A percentile compares a stretch with the other conserved stretches of the same genome.
phyloP scores from a whole-genome alignment of 305 asterid genomes.

The Fraxinus floribunda region DNA sequence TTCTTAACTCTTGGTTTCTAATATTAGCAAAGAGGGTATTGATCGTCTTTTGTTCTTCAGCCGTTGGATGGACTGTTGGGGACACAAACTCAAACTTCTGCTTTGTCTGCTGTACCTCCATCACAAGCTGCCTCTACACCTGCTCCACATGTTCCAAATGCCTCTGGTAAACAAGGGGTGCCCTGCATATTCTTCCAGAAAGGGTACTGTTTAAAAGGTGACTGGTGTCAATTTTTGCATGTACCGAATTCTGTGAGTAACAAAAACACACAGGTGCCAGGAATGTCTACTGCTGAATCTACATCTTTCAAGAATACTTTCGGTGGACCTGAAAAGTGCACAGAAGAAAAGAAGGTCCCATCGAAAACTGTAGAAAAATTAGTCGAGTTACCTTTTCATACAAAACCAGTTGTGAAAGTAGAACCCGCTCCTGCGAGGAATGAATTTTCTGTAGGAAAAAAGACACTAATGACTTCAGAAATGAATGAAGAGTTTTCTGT shows the following conservation, averaged over 20 bases:
- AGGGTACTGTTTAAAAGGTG: conserved; percentile 74
- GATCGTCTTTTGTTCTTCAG: conserved; percentile 36
- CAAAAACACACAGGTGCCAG: conserved; percentile 45
- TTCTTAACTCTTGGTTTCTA: neutral
- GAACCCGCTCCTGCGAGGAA: conserved; percentile 35
- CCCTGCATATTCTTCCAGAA: conserved; percentile 79
- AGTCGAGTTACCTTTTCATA: conserved; percentile 28
- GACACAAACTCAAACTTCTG: conserved; percentile 46
- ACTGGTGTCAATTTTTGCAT: conserved; percentile 82
- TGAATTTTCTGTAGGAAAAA: conserved; percentile 34
- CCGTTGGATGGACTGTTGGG: conserved; percentile 80
- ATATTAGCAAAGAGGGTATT: neutral
- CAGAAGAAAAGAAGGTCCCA: conserved; percentile 42
- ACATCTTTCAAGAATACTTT: conserved; percentile 42
- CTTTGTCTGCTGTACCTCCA: conserved; percentile 44
- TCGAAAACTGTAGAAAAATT: conserved; percentile 39
- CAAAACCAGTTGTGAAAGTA: conserved; percentile 32
- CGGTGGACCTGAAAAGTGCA: conserved; percentile 47
- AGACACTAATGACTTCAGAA: conserved; percentile 32
- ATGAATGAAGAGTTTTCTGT: conserved; percentile 31
- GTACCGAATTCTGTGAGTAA: conserved; percentile 45
- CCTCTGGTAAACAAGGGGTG: conserved; percentile 54
- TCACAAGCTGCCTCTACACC: conserved; percentile 41
- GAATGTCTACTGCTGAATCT: conserved; percentile 43
- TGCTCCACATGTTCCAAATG: conserved; percentile 35